Conservation (phyloP, 192 early-diverging fungal genomes). For the Coemansia sp. region DNA sequence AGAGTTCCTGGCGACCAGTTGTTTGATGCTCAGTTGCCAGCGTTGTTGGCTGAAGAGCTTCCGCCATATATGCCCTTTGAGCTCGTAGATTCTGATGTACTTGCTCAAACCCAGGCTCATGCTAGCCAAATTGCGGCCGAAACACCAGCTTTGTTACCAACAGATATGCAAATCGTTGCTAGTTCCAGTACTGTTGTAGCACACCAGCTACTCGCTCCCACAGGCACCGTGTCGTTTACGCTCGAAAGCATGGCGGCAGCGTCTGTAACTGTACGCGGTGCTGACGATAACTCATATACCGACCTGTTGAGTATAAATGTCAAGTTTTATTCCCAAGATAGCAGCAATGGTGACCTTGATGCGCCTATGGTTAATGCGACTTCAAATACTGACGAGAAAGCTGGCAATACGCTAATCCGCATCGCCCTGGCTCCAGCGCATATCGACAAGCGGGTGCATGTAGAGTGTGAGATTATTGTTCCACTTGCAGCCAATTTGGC, state of each 20-base stretch:
- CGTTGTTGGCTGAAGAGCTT: constrained; percentile 7
- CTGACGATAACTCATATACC: neutral
- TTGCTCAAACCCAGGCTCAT: neutral
- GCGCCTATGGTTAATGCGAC: neutral
- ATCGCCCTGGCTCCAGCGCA: neutral
- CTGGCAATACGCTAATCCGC: neutral
- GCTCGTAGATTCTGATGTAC: neutral
- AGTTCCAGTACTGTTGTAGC: neutral
- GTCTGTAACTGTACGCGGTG: constrained; percentile 8
- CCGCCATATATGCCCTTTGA: constrained; percentile 32
- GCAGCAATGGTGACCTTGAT: neutral
- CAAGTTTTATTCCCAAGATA: neutral
- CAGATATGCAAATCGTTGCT: neutral
- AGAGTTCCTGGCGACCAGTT: neutral
- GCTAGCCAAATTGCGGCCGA: neutral
- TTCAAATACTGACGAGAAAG: neutral
- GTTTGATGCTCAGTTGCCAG: neutral
- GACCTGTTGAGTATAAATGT: neutral
- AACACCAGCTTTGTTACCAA: neutral
- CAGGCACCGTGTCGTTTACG: constrained; percentile 4
- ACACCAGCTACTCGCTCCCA: constrained; percentile 12
- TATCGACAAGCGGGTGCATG: neutral
- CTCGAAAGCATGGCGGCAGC: constrained; percentile 8
- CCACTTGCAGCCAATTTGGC: neutral
- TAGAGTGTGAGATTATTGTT: constrained; percentile 13